Evolutionary conservation across 208 protist species (phyloP), one percentile per base, ranked within the genome.

Genomic region (Spironucleus salmonicida): DNA sequence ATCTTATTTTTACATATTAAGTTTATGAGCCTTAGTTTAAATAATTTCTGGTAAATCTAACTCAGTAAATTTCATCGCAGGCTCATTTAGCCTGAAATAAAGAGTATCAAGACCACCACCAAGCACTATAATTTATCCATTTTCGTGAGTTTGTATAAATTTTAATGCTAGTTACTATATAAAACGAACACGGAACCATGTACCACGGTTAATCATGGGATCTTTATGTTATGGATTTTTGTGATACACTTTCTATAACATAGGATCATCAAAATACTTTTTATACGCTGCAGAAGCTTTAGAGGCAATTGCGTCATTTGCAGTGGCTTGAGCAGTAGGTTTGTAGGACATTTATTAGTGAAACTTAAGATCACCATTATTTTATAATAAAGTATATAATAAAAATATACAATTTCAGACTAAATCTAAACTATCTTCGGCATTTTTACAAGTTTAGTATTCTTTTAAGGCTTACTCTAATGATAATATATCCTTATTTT

Each of bases 21-120:
- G 35, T 30, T 67, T 67, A 15, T 67, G 19, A 39, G 61, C 61
- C 30, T 67, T 67, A 15, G 23, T 15, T 67, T 67, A 15, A 23
- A 30, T 67, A 40, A 67, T 67, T 67, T 15, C 15, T 38, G 61
- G 61, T 15, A 67, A 30, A 30, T 67, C 61, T 30, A 67, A 30
- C 30, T 67, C 61, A 40, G 35, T 67, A 15, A 15, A 67, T 15
- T 67, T 15, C 61, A 39, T 67, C 15, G 30, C 29, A 67, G 15
- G 61, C 27, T 59, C 57, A 59, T 19, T 29, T 40, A 67, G 30
- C 19, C 61, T 15, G 26, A 15, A 67, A 34, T 40, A 67, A 38
- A 67, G 61, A 40, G 61, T 67, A 34, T 67, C 61, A 34, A 67
- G 61, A 40, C 61, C 61, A 34, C 26, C 61, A 38, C 61, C 61